Base-by-base conservation (phyloP, 2,329 filamentous ascomycete genomes). In the Exophiala viscosa region DNA sequence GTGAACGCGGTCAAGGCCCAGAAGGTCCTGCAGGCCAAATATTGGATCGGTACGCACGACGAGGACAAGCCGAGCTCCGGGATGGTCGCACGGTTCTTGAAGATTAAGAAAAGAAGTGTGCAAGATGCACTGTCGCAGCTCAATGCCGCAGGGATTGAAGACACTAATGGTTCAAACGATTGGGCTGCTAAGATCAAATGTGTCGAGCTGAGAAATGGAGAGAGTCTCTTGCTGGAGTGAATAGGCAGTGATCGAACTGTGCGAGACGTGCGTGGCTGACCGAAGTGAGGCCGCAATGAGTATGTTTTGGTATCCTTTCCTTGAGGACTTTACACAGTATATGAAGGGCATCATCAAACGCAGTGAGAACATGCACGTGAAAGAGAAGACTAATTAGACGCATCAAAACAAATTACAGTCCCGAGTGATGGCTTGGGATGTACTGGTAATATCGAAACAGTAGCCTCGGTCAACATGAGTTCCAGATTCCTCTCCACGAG, bases 11-110 rank as follows among this genome's bases (percentile, higher is more conserved):
- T 85, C 13, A 71, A 77, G 52, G 79, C 80, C 2, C 81, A 81
- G 52, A 67, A 73, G 13, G 66, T 76, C 3, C 66, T 80, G 28
- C 69, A 73, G 1, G 79, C 81, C 0, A 77, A 72, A 58, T 86
- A 86, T 61, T 87, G 83, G 84, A 68, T 86, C 14, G 77, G 76
- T 0, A 86, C 84, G 20, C 83, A 87, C 60, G 57, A 72, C 45
- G 72, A 78, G 41, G 50, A 56, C 17, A 63, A 60, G 47, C 32
- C 33, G 14, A 52, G 51, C 2, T 42, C 45, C 8, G 59, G 57
- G 11, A 13, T 60, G n/a, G 51, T 62, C 20, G 54, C 51, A 20
- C 42, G 32, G 55, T 73, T 84, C 36, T 60, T 83, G 46, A 65
- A 66, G 38, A 62, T 76, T 46, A 76, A 72, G 48, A 57, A 62